Evolutionary conservation across 1,284 basidiomycete genomes (phyloP).

Genomic region (Sanghuangporus sanghuang): DNA sequence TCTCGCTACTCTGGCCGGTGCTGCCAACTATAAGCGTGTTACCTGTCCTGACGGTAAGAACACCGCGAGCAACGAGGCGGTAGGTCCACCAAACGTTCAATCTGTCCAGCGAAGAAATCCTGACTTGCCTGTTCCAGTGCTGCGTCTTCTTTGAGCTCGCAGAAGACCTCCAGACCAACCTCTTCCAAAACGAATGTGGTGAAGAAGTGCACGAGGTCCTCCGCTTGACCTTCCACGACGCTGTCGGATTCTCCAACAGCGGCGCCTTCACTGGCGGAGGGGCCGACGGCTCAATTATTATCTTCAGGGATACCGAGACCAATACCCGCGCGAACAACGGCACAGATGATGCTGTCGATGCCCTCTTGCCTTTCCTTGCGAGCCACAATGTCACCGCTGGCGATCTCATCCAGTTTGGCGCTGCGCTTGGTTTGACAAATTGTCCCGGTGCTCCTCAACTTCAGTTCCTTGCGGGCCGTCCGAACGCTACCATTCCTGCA

Average conservation of each 20-base stretch:
- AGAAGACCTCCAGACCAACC: constrained; percentile 20
- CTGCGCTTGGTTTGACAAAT: constrained; percentile 26
- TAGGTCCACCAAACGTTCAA: background rate
- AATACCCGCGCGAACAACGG: constrained; percentile 25
- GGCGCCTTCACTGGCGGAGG: constrained; percentile 15
- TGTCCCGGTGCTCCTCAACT: constrained; percentile 25
- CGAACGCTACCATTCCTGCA: constrained; percentile 24
- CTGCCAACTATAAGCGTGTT: constrained; percentile 19
- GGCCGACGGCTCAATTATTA: constrained; percentile 19
- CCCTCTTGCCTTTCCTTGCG: constrained; percentile 24
- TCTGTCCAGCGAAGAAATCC: background rate
- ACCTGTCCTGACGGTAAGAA: constrained; percentile 19
- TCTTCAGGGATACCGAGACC: constrained; percentile 17
- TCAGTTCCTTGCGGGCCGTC: constrained; percentile 28
- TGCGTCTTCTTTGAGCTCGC: constrained; percentile 22
- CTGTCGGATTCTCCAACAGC: constrained; percentile 21
- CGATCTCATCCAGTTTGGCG: constrained; percentile 30
- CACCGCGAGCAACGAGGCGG: constrained; percentile 16
- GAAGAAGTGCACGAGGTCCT: constrained; percentile 23
- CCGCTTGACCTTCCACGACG: constrained; percentile 25
- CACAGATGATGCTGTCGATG: constrained; percentile 26
- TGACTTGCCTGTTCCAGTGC: constrained; percentile 2
- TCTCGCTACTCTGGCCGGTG: constrained; percentile 12
- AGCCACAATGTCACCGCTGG: constrained; percentile 24
- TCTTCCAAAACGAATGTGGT: constrained; percentile 20